Evolutionary conservation across 352 stramenopile species (phyloP).

Genomic region (Phytophthora tentaculata): DNA sequence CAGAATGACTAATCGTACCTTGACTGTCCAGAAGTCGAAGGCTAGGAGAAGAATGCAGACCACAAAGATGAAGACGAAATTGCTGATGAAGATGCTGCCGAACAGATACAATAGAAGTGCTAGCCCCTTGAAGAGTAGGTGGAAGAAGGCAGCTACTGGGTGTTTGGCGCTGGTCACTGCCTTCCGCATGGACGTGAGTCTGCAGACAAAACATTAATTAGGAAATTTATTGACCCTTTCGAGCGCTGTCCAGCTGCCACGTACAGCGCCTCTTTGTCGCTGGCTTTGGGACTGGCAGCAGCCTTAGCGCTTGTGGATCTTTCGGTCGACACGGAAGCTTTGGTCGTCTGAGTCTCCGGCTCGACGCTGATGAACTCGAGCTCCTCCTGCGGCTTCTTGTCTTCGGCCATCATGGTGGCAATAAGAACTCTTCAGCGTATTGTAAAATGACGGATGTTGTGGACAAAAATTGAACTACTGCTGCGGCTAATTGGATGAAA

Average conservation of each 20-base stretch:
- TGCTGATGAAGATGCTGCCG: slow-evolving; percentile 88
- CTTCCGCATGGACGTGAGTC: slow-evolving; percentile 74
- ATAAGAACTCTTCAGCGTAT: slow-evolving; percentile 6
- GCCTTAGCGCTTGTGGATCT: slow-evolving; percentile 28
- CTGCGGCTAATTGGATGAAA: slow-evolving; percentile 37
- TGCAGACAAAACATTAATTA: slow-evolving; percentile 34
- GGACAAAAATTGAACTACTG: slow-evolving; percentile 13
- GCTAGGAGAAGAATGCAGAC: slow-evolving; percentile 96
- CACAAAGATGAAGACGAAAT: slow-evolving; percentile 97
- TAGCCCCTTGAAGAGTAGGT: slow-evolving; percentile 96
- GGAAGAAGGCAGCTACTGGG: slow-evolving; percentile 95
- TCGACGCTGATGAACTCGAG: slow-evolving; percentile 87
- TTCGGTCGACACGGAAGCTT: slow-evolving; percentile 13
- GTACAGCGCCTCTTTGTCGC: slow-evolving; percentile 69
- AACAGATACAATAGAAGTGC: slow-evolving; percentile 96
- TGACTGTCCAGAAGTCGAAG: slow-evolving; percentile 99
- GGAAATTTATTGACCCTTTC: not conserved
- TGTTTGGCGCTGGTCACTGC: slow-evolving; percentile 88
- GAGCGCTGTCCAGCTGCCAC: slow-evolving; percentile 16
- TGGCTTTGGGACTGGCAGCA: slow-evolving; percentile 26
- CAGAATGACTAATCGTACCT: slow-evolving; percentile 68
- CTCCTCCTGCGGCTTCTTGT: slow-evolving; percentile 69
- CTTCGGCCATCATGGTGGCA: slow-evolving; percentile 58
- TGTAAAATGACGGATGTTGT: slow-evolving; percentile 13
- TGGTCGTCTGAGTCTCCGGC: slow-evolving; percentile 22